Base-by-base conservation (phyloP, 2,329 filamentous ascomycete genomes). In the Tolypocladium inflatum region DNA sequence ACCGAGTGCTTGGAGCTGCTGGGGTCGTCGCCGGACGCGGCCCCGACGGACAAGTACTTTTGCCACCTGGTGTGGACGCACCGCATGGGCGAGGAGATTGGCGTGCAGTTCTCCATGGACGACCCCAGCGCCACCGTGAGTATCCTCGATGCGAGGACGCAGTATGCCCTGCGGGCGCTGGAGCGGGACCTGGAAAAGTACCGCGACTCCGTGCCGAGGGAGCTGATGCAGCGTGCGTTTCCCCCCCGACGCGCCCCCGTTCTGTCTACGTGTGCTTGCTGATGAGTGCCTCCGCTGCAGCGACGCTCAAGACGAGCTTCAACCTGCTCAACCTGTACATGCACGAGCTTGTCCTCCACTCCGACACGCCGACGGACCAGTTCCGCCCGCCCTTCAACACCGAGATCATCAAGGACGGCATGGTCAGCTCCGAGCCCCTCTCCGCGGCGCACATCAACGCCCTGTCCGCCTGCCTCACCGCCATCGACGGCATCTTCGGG, bases 341-440 rank as follows among this genome's bases (percentile, higher is more conserved):
- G 75, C 87, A 92, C 68, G 89, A 92, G 70, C 83, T 89, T 57
- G 85, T 83, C 3, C 81, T 92, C 62, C 85, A 90, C 62, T 77
- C 82, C 10, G 84, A 88, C 57, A 77, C 75, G 23, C 76, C 83
- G 9, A 79, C 58, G 10, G 85, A 89, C 56, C 80, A 82, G 61
- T 75, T 81, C 64, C 73, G 66, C 60, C 74, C 74, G 23, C 76
- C 76, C 9, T 76, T 76, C 65, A 77, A 74, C 66, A 71, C 75
- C n/a, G 75, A 76, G 10, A 70, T 74, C 52, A 66, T 80, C 37
- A 71, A 74, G 26, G 72, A 77, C 56, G 73, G 74, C 38, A 70
- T 79, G 54, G 66, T 76, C 35, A 67, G 66, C 59, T 72, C 69
- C 58, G 74, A 78, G 65, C 66, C 72, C 48, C 63, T 76, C 9